Percentiles rank a stretch among this genome's conserved stretches.
phyloP scores from a whole-genome alignment of 371 early-diverging fungal species.

The Umbelopsis sp. region DNA sequence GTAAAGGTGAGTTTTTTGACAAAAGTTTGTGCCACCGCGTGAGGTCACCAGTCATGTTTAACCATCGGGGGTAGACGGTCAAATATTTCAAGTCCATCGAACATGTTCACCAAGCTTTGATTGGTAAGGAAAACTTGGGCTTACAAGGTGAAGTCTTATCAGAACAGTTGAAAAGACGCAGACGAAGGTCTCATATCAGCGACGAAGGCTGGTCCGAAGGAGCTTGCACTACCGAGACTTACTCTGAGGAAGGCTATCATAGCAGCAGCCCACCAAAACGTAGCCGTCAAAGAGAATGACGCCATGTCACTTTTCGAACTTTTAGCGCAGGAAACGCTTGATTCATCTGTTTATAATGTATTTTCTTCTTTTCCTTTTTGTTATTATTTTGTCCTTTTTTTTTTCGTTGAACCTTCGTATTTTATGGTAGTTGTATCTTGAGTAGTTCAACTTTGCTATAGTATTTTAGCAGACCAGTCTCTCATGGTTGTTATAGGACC shows the following conservation, averaged over 20 bases:
- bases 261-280: conserved; percentile 15
- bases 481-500: too few species aligned
- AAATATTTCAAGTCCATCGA: conserved; percentile 90
- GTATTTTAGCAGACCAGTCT: too few species aligned
- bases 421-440: neutral
- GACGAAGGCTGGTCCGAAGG: conserved; percentile 19
- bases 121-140: conserved; percentile 80
- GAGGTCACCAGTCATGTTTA: neutral
- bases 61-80: conserved; percentile 57
- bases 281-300: neutral
- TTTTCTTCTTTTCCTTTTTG: neutral
- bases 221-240: neutral
- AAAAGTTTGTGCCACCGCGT: too few species aligned
- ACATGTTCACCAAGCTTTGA: conserved; percentile 79
- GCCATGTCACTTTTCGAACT: too few species aligned
- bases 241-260: conserved; percentile 5
- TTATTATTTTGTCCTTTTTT: neutral
- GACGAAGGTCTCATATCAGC: conserved; percentile 7
- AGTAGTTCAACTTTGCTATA: neutral
- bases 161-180: conserved; percentile 16
- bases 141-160: conserved; percentile 62
- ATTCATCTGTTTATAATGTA: neutral
- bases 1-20: conserved; percentile 61
- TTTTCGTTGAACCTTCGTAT: neutral
- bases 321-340: conserved; percentile 16